These are phyloP conservation scores for Calocybe cyanea DNA, from an alignment of 768 basidiomycete genomes.

Conservation along the genomic window DNA sequence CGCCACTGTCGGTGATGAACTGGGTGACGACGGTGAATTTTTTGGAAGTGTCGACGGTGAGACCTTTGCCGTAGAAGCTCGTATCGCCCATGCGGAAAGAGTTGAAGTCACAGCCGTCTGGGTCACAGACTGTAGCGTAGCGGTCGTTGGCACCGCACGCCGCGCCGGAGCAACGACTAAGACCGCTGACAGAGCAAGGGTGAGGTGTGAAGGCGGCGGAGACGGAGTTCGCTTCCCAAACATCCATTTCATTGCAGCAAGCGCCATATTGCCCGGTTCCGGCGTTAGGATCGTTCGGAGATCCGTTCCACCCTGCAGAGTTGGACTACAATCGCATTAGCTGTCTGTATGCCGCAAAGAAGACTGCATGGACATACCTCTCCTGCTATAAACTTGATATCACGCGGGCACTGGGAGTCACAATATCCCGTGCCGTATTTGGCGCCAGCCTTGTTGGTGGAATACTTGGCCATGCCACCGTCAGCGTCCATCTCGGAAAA, in stretches of 20 bases:
- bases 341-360: neutral
- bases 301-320: conserved; percentile 36
- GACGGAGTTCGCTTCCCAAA: conserved; percentile 55
- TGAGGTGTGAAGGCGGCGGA: conserved; percentile 53
- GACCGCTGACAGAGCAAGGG: conserved; percentile 38
- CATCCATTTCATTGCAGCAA: conserved; percentile 60
- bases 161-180: conserved; percentile 38
- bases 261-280: conserved; percentile 43
- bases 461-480: conserved; percentile 44
- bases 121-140: conserved; percentile 46
- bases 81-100: conserved; percentile 50
- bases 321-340: conserved; percentile 34
- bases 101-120: conserved; percentile 61
- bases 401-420: conserved; percentile 50
- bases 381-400: conserved; percentile 60
- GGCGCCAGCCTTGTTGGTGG: conserved; percentile 51
- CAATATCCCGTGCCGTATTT: conserved; percentile 61
- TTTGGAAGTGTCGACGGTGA: conserved; percentile 46
- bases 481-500: conserved; percentile 59
- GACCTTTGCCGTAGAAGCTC: conserved; percentile 44
- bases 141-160: conserved; percentile 35
- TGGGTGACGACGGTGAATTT: conserved; percentile 58
- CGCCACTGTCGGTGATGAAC: conserved; percentile 46
- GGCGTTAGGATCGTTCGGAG: conserved; percentile 37
- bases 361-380: conserved; percentile 33